Evolutionary conservation across 306 rosid species (phyloP).

Genomic region (Lotus japonicus): DNA sequence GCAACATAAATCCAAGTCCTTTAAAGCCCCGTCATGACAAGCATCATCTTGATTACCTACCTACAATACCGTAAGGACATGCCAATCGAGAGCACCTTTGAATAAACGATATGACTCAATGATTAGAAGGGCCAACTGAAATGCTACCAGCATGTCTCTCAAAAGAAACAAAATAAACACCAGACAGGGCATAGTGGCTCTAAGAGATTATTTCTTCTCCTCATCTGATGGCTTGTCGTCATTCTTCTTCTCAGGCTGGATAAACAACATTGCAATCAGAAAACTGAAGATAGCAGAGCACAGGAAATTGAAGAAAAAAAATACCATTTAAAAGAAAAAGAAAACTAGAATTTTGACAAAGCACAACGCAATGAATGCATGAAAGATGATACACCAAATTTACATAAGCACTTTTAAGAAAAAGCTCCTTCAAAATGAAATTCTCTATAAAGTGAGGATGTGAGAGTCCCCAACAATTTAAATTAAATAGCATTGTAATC

Average conservation of each 20-base stretch:
- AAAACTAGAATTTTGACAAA: not conserved
- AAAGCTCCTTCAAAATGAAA: no score
- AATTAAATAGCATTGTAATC: no score
- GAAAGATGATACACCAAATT: not conserved
- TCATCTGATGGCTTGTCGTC: conserved; percentile 67
- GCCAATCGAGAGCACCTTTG: not conserved
- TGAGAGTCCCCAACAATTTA: no score
- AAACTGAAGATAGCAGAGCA: conserved; percentile 6
- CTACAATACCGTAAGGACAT: not conserved
- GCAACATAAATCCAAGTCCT: not conserved
- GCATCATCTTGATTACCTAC: not conserved
- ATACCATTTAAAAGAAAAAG: not conserved
- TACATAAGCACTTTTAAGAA: not conserved
- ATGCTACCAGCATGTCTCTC: conserved; percentile 9
- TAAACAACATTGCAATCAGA: conserved; percentile 21
- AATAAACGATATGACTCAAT: not conserved
- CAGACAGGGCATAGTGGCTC: conserved; percentile 12
- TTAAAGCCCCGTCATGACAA: not conserved
- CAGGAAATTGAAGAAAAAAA: not conserved
- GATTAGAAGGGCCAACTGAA: not conserved
- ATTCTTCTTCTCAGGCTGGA: conserved; percentile 51
- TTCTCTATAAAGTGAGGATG: no score
- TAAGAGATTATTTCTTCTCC: conserved; percentile 39
- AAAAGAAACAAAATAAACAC: conserved; percentile 3
- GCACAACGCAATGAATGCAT: not conserved